A percentile compares a stretch with the other conserved stretches of the same genome.
These are phyloP conservation scores for Candida nitratophila DNA, from an alignment of 805 yeast genomes.

Conservation along the genomic window DNA sequence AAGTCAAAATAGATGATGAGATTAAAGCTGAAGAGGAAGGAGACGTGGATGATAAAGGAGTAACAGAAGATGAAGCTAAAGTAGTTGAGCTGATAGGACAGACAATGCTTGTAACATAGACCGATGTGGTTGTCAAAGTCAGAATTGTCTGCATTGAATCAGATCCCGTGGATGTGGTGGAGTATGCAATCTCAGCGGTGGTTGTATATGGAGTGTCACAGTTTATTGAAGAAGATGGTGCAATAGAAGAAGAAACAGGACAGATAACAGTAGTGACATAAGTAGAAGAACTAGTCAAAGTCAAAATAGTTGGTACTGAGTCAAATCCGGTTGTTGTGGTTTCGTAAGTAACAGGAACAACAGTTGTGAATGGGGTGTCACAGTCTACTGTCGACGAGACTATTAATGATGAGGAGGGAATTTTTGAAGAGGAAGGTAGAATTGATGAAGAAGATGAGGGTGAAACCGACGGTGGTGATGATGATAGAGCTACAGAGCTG, in stretches of 20 bases:
- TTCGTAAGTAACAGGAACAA: neutral
- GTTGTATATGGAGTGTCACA: no score
- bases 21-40: no score
- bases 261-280: neutral
- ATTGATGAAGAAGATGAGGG: neutral
- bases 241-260: neutral
- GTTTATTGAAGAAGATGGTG: slow-evolving; percentile 1
- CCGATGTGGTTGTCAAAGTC: no score
- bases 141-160: no score
- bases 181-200: no score
- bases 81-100: neutral
- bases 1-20: neutral
- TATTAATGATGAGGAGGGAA: neutral
- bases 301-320: neutral
- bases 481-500: neutral
- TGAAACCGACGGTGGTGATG: slow-evolving; percentile 5
- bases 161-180: no score
- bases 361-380: neutral
- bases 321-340: neutral
- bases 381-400: neutral
- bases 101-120: no score
- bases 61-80: neutral
- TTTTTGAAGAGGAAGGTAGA: slow-evolving; percentile 1
- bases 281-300: neutral
- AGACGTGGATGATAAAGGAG: neutral